Percentiles rank a stretch among this genome's conserved stretches.
phyloP scores from a whole-genome alignment of 148 eudicot genomes.

The Vaccinium vitisidaea region DNA sequence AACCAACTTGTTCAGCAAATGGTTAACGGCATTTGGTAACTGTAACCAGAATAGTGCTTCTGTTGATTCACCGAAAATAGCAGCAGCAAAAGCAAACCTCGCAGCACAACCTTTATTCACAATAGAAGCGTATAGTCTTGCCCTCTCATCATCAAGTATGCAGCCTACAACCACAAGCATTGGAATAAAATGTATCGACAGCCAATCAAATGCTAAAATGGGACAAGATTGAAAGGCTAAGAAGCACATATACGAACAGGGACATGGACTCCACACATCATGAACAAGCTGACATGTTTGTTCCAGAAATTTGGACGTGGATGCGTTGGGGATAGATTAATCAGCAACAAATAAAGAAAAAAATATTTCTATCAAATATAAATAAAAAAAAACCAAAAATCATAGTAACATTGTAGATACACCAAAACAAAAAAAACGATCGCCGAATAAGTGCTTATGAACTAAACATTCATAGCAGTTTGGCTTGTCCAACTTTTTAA shows the following conservation, averaged over 20 bases:
- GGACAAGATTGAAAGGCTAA: not conserved
- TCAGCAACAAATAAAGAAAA: not conserved
- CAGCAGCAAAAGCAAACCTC: conserved; percentile 96
- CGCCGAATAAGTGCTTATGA: not conserved
- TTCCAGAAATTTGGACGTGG: not conserved
- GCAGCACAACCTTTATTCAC: conserved; percentile 64
- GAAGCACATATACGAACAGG: not conserved
- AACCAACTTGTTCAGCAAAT: conserved; percentile 64
- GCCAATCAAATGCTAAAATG: conserved; percentile 7
- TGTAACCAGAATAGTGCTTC: conserved; percentile 97
- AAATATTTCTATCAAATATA: not conserved
- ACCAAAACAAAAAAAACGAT: not conserved
- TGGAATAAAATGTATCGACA: conserved; percentile 19
- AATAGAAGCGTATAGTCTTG: conserved; percentile 72
- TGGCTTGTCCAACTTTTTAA: not conserved
- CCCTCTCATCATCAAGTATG: conserved; percentile 91
- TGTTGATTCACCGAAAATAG: conserved; percentile 85
- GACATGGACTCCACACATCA: not conserved
- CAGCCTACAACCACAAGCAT: conserved; percentile 47
- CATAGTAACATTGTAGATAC: not conserved
- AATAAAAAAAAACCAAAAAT: not conserved
- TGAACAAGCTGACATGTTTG: not conserved
- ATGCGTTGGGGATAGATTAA: not conserved
- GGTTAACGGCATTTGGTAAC: conserved; percentile 77
- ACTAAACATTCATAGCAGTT: not conserved